Base-by-base conservation (phyloP, 2,329 filamentous ascomycete genomes). In the Penicillium verrucosum region DNA sequence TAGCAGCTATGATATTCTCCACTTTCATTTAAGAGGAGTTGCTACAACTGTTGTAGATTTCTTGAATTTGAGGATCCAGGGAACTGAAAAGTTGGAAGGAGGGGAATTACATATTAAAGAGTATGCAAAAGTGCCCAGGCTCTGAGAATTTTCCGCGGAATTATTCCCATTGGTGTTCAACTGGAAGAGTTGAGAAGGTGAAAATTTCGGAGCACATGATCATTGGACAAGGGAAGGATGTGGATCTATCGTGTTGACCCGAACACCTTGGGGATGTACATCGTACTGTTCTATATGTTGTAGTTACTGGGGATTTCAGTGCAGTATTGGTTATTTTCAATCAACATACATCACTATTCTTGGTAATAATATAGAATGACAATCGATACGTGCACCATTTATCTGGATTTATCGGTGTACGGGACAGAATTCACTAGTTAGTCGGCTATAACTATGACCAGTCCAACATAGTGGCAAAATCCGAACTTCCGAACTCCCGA, bases 111-210 rank as follows among this genome's bases (percentile, higher is more conserved):
- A 21, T 36, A 58, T 65, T 57, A 16, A 10, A 48, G 59, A 60
- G 58, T 61, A 62, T 36, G 42, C 44, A 47, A 58, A 46, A 38
- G 38, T 47, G 44, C 25, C 41, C 23, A 43, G 41, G 25, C 41
- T 18, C 18, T 50, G 23, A 34, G 36, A 60, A 49, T 54, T 50
- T 37, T 48, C 41, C 32, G 46, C 37, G 50, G 54, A 60, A 51
- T 48, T 5, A 36, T 30, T 50, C 54, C 54, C 18, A 66, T 65
- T 66, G 64, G 63, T 38, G 34, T 46, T 58, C 37, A 29, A 36
- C 6, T 42, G 44, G 53, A 54, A 46, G 29, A 30, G 37, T 59
- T 41, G 11, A 53, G 48, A 12, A 7, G 2, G 43, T 25, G 49
- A 50, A 58, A 57, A 61, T 57, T 44, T 60, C 36, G 12, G 32